Evolutionary conservation across 2,329 filamentous ascomycete species (phyloP), one percentile per base, ranked within the genome.

Genomic region (Pseudocercospora pini-densiflorae): DNA sequence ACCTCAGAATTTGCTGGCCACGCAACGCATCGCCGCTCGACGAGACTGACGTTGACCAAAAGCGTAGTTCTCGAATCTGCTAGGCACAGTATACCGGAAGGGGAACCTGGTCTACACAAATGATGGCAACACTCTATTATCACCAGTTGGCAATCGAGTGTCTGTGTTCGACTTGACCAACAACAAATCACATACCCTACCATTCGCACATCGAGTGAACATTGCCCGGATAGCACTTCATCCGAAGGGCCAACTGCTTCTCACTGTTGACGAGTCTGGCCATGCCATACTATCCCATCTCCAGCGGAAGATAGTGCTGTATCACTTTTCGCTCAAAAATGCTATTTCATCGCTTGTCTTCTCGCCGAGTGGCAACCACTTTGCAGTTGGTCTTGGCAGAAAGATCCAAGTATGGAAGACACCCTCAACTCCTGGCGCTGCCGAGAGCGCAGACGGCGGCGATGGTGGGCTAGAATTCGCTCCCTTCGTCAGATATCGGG

Each of bases 81-180:
- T 99, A 77, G 96, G 95, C 78, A 99, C 95, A 73, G 95, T 99
- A 78, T 99, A 98, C 85, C 93, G 55, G 19, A 92, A 94, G 87
- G 95, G 96, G 81, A 99, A 98, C 80, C 88, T 99, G 76, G 87
- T 97, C 78, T 99, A 96, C 84, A 96, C 92, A 75, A 93, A 94
- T 68, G 94, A 99, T 87, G 96, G 96, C 78, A 95, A 92, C 75
- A 94, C 93, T 82, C 87, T 99, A 71, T 92, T 96, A 76, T 99
- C 95, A 53, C 96, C 95, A 7, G 95, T 99, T 61, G 95, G 95
- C 78, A 99, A 98, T 82, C 87, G 93, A 77, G 93, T 99, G 68
- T 93, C 94, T 1, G 91, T 98, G 61, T 99, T 99, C 80, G 94
- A 99, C 79, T 86, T 99, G 54, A 91, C 97, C 75, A 94, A 98